Conservation (phyloP, 2,329 filamentous ascomycete species). For the Trichoderma koningiopsis region DNA sequence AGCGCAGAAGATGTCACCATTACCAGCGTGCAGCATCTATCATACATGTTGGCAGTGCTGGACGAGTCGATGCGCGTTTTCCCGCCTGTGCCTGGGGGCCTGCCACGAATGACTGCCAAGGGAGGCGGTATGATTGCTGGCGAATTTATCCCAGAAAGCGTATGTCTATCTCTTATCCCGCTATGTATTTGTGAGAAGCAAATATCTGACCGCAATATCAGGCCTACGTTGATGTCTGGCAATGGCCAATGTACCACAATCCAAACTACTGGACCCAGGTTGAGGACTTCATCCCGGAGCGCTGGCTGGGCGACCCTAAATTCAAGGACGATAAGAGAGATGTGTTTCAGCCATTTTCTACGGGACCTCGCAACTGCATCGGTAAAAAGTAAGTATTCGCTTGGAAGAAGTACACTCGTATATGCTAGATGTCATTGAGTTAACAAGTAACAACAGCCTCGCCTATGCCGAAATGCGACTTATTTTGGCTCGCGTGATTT, state of each 20-base stretch:
- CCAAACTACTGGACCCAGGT: conserved; percentile 38
- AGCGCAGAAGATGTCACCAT: conserved; percentile 27
- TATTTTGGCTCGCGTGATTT: conserved; percentile 34
- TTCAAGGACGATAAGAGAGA: conserved; percentile 33
- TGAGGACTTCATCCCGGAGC: conserved; percentile 42
- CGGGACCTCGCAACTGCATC: conserved; percentile 38
- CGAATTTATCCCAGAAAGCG: conserved; percentile 37
- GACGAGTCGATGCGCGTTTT: conserved; percentile 52
- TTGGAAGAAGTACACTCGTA: background rate
- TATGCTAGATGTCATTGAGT: background rate
- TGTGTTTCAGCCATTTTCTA: conserved; percentile 35
- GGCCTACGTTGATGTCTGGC: conserved; percentile 40
- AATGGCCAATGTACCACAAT: conserved; percentile 40
- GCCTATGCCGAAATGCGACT: conserved; percentile 39
- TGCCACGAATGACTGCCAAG: conserved; percentile 37
- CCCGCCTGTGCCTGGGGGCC: conserved; percentile 45
- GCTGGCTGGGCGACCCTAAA: conserved; percentile 37
- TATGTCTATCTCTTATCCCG: conserved; percentile 27
- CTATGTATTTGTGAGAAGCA: too few species aligned
- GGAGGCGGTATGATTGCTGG: conserved; percentile 37
- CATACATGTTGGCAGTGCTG: conserved; percentile 54
- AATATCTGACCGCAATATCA: conserved; percentile 11
- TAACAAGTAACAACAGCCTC: conserved; percentile 30
- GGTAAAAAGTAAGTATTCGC: conserved; percentile 36
- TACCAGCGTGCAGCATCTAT: conserved; percentile 22